These are phyloP conservation scores for Teunomyces gatunensis DNA, from an alignment of 805 yeast species.

Conservation along the genomic window DNA sequence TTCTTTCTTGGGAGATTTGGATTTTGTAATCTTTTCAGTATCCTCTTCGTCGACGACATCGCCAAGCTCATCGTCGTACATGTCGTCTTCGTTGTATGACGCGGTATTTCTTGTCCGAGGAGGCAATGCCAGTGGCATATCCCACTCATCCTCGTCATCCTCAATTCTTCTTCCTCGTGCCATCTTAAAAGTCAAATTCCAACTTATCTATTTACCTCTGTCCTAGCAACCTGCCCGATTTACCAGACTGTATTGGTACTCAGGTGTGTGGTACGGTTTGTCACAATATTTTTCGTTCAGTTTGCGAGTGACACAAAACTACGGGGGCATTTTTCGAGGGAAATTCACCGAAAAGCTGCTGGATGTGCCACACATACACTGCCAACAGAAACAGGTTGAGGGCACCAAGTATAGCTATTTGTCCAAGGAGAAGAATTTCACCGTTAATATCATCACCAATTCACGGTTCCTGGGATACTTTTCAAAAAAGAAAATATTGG, in stretches of 20 bases:
- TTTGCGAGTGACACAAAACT: slow-evolving; percentile 3
- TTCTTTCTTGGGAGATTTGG: slow-evolving; percentile 3
- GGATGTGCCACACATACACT: background rate
- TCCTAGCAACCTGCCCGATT: background rate
- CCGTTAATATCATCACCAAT: no score
- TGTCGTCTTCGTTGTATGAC: slow-evolving; percentile 23
- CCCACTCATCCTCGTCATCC: slow-evolving; percentile 19
- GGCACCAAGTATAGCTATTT: no score
- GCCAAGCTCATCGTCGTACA: slow-evolving; percentile 26
- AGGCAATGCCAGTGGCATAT: slow-evolving; percentile 10
- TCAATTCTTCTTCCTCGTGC: background rate
- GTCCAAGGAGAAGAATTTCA: no score
- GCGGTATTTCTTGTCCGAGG: slow-evolving; percentile 12
- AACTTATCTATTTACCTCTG: background rate
- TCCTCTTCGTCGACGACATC: slow-evolving; percentile 9
- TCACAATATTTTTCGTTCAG: slow-evolving; percentile 1
- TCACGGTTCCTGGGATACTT: background rate
- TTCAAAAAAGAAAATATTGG: background rate
- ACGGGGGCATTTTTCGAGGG: background rate
- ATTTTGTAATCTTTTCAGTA: background rate
- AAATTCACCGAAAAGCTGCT: background rate
- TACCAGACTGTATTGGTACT: no score
- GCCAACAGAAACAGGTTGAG: background rate
- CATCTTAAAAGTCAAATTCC: background rate
- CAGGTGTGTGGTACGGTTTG: background rate